Conservation (phyloP, 208 protist genomes). For the Acanthamoeba sp. region DNA sequence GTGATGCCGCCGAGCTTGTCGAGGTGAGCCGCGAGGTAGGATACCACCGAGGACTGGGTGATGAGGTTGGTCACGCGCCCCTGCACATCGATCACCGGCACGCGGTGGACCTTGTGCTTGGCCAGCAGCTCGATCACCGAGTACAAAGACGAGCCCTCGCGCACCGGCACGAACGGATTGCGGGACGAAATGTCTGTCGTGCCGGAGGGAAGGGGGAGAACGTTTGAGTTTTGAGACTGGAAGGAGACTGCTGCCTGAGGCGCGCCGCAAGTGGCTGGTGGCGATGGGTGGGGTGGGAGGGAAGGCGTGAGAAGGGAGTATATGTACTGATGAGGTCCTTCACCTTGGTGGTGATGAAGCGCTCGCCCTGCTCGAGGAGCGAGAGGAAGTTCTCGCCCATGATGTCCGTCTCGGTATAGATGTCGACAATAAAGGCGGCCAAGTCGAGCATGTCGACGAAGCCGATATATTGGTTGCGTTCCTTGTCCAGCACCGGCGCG, state of each 20-base stretch:
- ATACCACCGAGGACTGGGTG: not conserved
- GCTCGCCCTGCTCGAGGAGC: conserved; percentile 35
- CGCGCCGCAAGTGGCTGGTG: too few relatives aligned
- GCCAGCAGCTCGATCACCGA: not conserved
- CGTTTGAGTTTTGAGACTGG: not conserved
- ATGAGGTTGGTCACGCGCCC: not conserved
- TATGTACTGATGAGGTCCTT: conserved; percentile 2
- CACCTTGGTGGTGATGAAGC: conserved; percentile 36
- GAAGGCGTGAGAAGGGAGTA: not conserved
- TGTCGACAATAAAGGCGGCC: not conserved
- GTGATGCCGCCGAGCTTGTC: not conserved
- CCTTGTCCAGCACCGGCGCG: not conserved
- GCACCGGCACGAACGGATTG: conserved; percentile 23
- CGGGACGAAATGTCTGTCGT: not conserved
- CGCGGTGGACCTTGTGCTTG: conserved; percentile 42
- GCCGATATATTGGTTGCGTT: conserved; percentile 13
- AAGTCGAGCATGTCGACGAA: conserved; percentile 13
- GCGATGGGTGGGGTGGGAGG: too few relatives aligned
- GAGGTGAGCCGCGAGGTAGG: not conserved
- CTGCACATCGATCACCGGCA: not conserved
- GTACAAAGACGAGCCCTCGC: not conserved
- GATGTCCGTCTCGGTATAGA: not conserved
- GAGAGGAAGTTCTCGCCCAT: conserved; percentile 1
- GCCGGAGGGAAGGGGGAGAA: not conserved
- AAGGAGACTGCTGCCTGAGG: too few relatives aligned